Base-by-base conservation (phyloP, 495 filamentous ascomycete species). In the Mytilinidion resinicola region DNA sequence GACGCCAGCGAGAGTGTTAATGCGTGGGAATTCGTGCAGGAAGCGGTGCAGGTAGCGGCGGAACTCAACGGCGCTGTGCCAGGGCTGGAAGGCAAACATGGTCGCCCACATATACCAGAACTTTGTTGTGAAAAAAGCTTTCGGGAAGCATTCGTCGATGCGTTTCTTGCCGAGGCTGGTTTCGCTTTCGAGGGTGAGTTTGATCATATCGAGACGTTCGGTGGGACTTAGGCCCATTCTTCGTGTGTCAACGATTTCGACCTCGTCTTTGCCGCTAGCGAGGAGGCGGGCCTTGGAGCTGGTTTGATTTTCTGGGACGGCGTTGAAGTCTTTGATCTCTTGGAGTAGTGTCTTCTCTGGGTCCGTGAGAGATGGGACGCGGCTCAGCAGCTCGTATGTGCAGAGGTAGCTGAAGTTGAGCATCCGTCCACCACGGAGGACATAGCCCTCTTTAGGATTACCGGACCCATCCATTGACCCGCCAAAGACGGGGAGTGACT, bases 51-150 rank as follows among this genome's bases (percentile, higher is more conserved):
- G 56, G 44, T 69, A 67, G 9, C 64, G 64, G 35, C 56, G 56
- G 35, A 69, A 64, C 43, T 69, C 67, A 1, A 68, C 60, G 10
- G 72, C 73, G 57, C 70, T 73, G 63, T 78, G 73, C 59, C 69
- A 72, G 14, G 72, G 71, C 55, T 74, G 66, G 61, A 78, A 73
- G n/a, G 70, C 70, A 61, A 69, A 57, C 71, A 69, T 76, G 0
- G 73, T 73, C 19, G 69, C 57, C 60, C 71, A 66, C 35, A 69
- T 64, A 43, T 67, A 60, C 75, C 75, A 77, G 58, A 73, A 76
- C 8, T 69, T 70, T 10, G 69, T 73, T 51, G 60, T 39, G 58
- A 77, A 76, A 56, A 77, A 77, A 8, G 57, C 57, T n/a, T 63
- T 51, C 10, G 46, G 54, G 34, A 77, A 76, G 41, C 63, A 65